Evolutionary conservation across 2,329 filamentous ascomycete species (phyloP).

Genomic region (Beauveria asiatica): DNA sequence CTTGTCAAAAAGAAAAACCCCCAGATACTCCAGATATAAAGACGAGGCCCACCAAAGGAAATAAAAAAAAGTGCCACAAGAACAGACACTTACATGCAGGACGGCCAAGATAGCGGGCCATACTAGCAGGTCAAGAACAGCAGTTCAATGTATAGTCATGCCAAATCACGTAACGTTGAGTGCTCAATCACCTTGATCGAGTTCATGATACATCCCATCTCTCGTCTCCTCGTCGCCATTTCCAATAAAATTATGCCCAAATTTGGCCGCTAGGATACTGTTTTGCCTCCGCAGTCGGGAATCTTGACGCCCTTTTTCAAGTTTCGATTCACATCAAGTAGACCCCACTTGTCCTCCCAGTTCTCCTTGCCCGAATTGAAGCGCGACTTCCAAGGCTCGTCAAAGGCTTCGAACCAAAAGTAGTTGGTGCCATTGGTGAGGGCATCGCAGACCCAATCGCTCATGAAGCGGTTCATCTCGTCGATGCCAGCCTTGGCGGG

Average conservation of each 20-base stretch:
- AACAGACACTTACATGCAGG: no score
- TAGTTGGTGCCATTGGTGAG: slow-evolving; percentile 80
- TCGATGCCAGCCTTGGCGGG: slow-evolving; percentile 71
- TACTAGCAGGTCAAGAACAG: neutral
- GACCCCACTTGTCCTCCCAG: slow-evolving; percentile 94
- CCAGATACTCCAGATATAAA: neutral
- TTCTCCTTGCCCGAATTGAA: slow-evolving; percentile 62
- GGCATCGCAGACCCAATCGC: slow-evolving; percentile 73
- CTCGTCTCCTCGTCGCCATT: neutral
- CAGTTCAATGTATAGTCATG: neutral
- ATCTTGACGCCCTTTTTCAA: slow-evolving; percentile 79
- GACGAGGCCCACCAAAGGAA: neutral
- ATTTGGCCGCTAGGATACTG: slow-evolving; percentile 30
- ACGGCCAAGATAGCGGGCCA: neutral
- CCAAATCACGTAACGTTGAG: neutral
- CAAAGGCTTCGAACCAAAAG: slow-evolving; percentile 96
- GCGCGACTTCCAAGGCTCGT: slow-evolving; percentile 85
- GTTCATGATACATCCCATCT: neutral
- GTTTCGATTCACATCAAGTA: slow-evolving; percentile 78
- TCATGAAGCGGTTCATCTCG: slow-evolving; percentile 80
- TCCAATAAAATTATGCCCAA: neutral
- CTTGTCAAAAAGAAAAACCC: neutral
- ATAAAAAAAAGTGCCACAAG: neutral
- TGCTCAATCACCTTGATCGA: neutral
- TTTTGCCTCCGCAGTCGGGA: slow-evolving; percentile 75